A percentile compares a stretch with the other conserved stretches of the same genome.
Evolutionary conservation across 148 eudicot species (phyloP).

Genomic region (Rhododendron ovatum): DNA sequence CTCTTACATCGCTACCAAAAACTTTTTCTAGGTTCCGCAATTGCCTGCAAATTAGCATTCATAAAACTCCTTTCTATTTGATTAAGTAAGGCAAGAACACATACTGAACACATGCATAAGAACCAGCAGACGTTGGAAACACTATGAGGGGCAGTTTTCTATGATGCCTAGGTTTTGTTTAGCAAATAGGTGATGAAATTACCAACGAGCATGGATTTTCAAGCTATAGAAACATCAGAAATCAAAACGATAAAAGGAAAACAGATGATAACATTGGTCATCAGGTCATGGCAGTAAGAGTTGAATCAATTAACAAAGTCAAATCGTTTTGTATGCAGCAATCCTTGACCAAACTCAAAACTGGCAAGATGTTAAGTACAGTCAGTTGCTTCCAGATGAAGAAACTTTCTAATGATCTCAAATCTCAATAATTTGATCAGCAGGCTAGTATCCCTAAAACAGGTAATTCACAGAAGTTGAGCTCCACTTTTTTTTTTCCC

Average conservation of each 20-base stretch:
- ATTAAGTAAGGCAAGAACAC: not conserved
- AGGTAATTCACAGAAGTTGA: not conserved
- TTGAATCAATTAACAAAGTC: not conserved
- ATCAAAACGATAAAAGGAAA: not conserved
- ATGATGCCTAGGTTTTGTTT: not conserved
- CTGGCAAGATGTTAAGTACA: not conserved
- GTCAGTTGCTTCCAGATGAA: not conserved
- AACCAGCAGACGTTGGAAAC: not conserved
- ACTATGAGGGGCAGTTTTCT: not conserved
- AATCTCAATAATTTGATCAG: not conserved
- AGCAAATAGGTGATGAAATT: not conserved
- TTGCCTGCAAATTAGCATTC: slow-evolving; percentile 45
- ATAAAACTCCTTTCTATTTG: not conserved
- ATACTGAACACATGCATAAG: not conserved
- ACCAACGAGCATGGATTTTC: not conserved
- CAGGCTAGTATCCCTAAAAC: not conserved
- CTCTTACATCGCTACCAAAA: slow-evolving; percentile 89
- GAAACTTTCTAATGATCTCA: not conserved
- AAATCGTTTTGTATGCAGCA: not conserved
- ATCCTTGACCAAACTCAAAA: not conserved
- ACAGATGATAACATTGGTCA: not conserved
- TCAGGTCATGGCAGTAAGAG: not conserved
- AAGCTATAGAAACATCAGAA: not conserved
- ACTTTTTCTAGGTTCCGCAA: slow-evolving; percentile 86
- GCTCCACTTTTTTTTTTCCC: too few species aligned